Evolutionary conservation across 176 grass and related monocot species (phyloP), one percentile per base, ranked within the genome.

Genomic region (Alloteropsis semialata): DNA sequence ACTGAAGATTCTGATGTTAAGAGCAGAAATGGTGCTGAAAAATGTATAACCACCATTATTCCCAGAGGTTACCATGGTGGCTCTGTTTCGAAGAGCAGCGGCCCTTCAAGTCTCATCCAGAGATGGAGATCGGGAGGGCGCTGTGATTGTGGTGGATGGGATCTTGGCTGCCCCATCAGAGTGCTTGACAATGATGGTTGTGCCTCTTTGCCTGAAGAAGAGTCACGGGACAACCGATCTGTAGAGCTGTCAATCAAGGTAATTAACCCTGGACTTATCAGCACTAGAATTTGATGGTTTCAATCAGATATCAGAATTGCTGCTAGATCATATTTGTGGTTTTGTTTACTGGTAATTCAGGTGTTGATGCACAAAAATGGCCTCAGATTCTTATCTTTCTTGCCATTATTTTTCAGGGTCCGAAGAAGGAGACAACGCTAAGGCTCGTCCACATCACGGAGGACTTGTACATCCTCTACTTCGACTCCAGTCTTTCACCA

Each of bases 91-190:
- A 62, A 64, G 62, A 77, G 24, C 18, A 68, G 60, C 0, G 87
- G 93, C 8, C 91, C 89, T 0, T 70, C 85, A 16, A 66, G 89
- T 79, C 96, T 99, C 51, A 50, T 86, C 5, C 69, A 87, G 44
- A 92, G 96, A 82, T 99, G 93, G 96, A 80, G 66, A 61, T 87
- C 87, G 15, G 76, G 87, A 8, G 91, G 93, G 14, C 45, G 66
- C 21, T 99, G 96, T 32, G 89, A 95, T 15, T 99, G 96, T 6
- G 93, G 91, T 0, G 96, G 96, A 15, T 99, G 96, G 96, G 96
- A 99, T 83, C 59, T 84, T 29, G 91, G 96, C 2, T 99, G 96
- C 80, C 85, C 91, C 22, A 60, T 99, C 25, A 96, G 84, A 85
- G 87, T 99, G 9, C 57, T 96, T 29, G 63, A 45, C 57, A 87